Conservation (phyloP, 441 rosid species). For the Breynia disticha region DNA sequence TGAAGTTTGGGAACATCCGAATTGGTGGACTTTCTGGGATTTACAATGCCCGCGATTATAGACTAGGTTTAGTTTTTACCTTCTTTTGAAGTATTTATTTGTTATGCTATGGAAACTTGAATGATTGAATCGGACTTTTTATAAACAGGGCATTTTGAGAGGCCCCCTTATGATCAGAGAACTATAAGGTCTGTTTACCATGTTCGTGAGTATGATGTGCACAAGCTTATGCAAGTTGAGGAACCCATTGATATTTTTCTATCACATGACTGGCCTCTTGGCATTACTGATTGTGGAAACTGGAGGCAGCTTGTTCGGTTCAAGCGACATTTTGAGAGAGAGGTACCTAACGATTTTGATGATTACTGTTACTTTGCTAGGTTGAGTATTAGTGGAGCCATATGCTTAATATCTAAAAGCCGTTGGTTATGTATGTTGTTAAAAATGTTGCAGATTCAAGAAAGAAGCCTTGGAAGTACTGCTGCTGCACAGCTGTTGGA, state of each 20-base stretch:
- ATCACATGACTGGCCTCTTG: slow-evolving; percentile 95
- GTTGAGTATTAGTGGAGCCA: neutral
- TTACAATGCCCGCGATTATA: slow-evolving; percentile 53
- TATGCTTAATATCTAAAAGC: slow-evolving; percentile 1
- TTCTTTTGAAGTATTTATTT: too few species aligned
- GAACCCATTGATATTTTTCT: slow-evolving; percentile 84
- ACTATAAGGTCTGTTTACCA: slow-evolving; percentile 73
- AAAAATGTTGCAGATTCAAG: slow-evolving; percentile 34
- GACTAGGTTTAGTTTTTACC: slow-evolving; percentile 33
- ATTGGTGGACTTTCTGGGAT: slow-evolving; percentile 93
- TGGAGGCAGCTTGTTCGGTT: slow-evolving; percentile 45
- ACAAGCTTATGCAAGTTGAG: slow-evolving; percentile 70
- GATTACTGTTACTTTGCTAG: neutral
- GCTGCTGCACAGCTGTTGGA: slow-evolving; percentile 75
- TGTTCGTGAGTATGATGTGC: slow-evolving; percentile 86
- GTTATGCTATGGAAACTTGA: too few species aligned
- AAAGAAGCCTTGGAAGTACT: slow-evolving; percentile 69
- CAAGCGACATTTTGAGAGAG: slow-evolving; percentile 51
- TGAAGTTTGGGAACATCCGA: slow-evolving; percentile 74
- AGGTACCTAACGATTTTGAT: slow-evolving; percentile 32
- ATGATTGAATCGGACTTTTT: slow-evolving; percentile 43
- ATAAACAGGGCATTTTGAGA: slow-evolving; percentile 69
- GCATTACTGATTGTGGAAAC: slow-evolving; percentile 75
- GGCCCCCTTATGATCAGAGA: slow-evolving; percentile 63
- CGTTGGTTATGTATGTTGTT: slow-evolving; percentile 11